These are phyloP conservation scores for Talaromyces thailandensis DNA, from an alignment of 495 filamentous ascomycete genomes.

Conservation along the genomic window DNA sequence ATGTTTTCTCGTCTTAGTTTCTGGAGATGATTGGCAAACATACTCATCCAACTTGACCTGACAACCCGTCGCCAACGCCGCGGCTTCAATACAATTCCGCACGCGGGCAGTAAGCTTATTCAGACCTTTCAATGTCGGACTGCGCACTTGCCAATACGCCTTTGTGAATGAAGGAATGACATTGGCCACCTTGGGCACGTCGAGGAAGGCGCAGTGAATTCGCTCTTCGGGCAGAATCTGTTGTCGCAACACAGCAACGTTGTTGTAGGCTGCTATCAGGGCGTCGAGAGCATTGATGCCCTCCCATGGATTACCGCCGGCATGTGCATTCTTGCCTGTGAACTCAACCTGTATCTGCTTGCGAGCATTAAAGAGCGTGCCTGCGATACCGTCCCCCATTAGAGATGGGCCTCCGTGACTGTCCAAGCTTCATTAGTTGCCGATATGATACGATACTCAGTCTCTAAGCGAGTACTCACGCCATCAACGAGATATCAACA, in stretches of 20 bases:
- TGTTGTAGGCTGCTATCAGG: constrained; percentile 52
- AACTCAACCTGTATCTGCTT: constrained; percentile 28
- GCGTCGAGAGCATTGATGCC: constrained; percentile 59
- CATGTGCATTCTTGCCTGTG: constrained; percentile 36
- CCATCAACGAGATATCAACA: constrained; percentile 57
- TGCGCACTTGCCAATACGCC: constrained; percentile 42
- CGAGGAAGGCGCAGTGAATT: constrained; percentile 48
- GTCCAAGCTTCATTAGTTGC: background rate
- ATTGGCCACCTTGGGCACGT: constrained; percentile 52
- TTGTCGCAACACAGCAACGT: constrained; percentile 51
- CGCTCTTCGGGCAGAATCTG: constrained; percentile 54
- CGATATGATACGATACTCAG: too few relatives aligned
- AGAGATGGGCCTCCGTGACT: background rate
- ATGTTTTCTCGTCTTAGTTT: background rate
- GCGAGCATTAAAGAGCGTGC: constrained; percentile 28
- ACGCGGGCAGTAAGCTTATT: constrained; percentile 42
- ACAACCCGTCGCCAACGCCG: constrained; percentile 52
- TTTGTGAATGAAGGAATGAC: constrained; percentile 51
- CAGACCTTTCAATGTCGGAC: constrained; percentile 35
- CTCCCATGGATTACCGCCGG: constrained; percentile 55
- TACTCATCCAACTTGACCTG: constrained; percentile 37
- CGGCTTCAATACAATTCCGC: constrained; percentile 49
- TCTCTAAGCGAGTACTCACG: too few relatives aligned
- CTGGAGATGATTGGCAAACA: background rate
- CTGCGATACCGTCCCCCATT: constrained; percentile 19